Evolutionary conservation across 495 filamentous ascomycete species (phyloP), one percentile per base, ranked within the genome.

Genomic region (Penicillium canariense): DNA sequence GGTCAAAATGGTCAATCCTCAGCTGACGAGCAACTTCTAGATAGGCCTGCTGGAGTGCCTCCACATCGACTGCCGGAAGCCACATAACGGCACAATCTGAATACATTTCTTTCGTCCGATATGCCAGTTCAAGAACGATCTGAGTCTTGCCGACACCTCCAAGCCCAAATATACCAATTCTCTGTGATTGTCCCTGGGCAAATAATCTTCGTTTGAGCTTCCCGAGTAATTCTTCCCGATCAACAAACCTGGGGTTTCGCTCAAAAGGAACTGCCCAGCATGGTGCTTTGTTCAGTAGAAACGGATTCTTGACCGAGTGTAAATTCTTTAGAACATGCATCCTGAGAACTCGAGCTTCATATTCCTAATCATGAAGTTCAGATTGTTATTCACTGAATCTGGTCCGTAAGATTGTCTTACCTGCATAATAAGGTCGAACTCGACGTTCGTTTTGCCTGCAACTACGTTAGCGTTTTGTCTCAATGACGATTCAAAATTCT

Each of bases 131-230:
- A 8, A 85, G 49, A 1, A 69, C 73, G n/a, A 84, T 58, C 50
- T 81, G 79, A 0, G 80, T 79, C 51, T 82, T 83, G 0, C 77
- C 78, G 4, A 78, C 61, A 0, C 77, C 79, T 0, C 76, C 78
- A 5, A 80, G 65, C 0, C 80, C 80, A 30, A 55, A 52, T 6
- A 83, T 50, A 0, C 74, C 59, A 11, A 69, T 58, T 55, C 44
- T 52, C 35, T 25, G n/a, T 0, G 34, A 3, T 4, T 8, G 3
- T 15, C 20, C 7, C 0, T 22, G 38, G 4, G 4, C 3, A 17
- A 55, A 56, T 4, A 58, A 5, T 4, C 14, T 63, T 22, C 32
- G 43, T 54, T 64, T 59, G 1, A 61, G 44, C 20, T 42, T 63
- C 0, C 50, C 52, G 31, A 50, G 50, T 20, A 52, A 55, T 12